Base-by-base conservation (phyloP, 768 basidiomycete genomes). In the Tubosaeta sp. region DNA sequence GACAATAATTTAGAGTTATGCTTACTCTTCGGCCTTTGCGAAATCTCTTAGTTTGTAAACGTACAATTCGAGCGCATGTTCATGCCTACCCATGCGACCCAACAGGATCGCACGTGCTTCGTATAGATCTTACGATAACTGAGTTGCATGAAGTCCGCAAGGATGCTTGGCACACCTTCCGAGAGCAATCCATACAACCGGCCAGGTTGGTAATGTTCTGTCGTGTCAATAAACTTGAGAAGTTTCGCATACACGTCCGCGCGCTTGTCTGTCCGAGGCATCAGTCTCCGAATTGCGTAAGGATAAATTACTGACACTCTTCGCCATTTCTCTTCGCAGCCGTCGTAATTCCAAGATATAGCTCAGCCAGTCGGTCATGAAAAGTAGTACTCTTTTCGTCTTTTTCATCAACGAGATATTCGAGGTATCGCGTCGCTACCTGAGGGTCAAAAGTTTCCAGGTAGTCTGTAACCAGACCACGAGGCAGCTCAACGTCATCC, bases 51-150 rank as follows among this genome's bases (percentile, higher is more conserved):
- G 75, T 33, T 84, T 82, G 64, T 97, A 88, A 6, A 95, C 93
- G 65, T 98, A 99, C 13, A 95, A 79, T 63, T 95, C 91, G n/a
- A 98, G 79, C 1, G 95, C 94, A 55, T 86, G 91, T 55, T 97
- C 92, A 55, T 98, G 95, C 49, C 91, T 83, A 2, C 89, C 92
- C 54, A 97, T 76, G 42, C 88, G 80, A 10, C 97, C 97, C 10
- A 97, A 74, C 7, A 99, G 77, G 53, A 97, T 85, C 0, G 97
- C 97, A 38, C 93, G 84, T 14, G 91, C 93, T 68, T 98, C 93
- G 53, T 82, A 92, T 35, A 97, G 75, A 60, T 92, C 93, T 94
- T 31, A 46, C 12, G 41, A 46, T 6, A 1, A n/a, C 39, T 37
- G 9, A 39, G 29, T 27, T 16, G n/a, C 5, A 27, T 1, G 16